phyloP scores from a whole-genome alignment of 768 basidiomycete genomes.

The Phanerodontia chrysosporium region DNA sequence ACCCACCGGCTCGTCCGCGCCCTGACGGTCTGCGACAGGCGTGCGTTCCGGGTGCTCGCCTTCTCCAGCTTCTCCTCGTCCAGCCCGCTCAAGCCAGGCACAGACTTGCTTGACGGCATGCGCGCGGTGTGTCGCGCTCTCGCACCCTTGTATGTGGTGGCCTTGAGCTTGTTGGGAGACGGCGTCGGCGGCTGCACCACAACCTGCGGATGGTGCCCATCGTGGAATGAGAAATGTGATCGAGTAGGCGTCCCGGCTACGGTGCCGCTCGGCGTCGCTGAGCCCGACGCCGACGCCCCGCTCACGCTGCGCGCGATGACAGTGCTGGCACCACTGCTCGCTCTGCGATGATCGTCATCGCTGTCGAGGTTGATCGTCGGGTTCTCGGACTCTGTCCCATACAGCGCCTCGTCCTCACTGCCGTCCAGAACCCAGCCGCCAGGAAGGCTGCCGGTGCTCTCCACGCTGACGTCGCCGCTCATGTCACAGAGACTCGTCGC shows the following conservation, averaged over 20 bases:
- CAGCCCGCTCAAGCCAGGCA: not conserved
- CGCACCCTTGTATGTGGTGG: not conserved
- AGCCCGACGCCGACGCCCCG: not conserved
- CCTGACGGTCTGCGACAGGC: conserved; percentile 48
- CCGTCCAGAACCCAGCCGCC: not conserved
- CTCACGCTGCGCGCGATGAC: not conserved
- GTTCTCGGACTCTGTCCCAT: not conserved
- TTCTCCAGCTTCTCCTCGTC: conserved; percentile 1
- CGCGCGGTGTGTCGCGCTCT: not conserved
- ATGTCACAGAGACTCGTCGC: conserved; percentile 55
- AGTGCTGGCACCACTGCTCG: not conserved
- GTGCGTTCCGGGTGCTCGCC: conserved; percentile 18
- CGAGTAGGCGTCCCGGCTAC: conserved; percentile 6
- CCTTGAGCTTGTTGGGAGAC: conserved; percentile 11
- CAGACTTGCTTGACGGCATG: not conserved
- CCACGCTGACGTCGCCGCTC: conserved; percentile 7
- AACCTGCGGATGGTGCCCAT: conserved; percentile 15
- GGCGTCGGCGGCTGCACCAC: conserved; percentile 25
- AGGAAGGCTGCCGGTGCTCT: not conserved
- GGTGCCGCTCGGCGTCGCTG: not conserved
- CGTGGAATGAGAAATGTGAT: conserved; percentile 14
- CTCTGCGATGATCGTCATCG: not conserved
- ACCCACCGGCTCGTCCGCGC: conserved; percentile 58
- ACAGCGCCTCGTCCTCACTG: not conserved
- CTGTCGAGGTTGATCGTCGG: not conserved